Conservation (phyloP, 768 basidiomycete genomes). For the Psilocybe tampanensis region DNA sequence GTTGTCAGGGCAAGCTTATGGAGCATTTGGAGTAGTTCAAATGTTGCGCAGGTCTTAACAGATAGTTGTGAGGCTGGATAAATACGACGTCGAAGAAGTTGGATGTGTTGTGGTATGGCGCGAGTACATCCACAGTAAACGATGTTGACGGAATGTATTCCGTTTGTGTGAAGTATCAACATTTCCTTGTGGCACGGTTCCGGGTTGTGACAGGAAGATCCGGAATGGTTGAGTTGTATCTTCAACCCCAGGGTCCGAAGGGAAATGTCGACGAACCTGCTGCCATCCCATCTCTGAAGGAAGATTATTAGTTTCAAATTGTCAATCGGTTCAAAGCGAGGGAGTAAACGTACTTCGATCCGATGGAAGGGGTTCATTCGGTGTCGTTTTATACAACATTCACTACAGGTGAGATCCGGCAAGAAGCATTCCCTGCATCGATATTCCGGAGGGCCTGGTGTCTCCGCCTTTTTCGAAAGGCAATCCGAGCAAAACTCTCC, state of each 20-base stretch:
- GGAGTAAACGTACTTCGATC: background rate
- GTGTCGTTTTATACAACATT: background rate
- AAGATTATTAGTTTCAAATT: no score
- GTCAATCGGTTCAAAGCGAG: no score
- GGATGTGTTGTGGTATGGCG: background rate
- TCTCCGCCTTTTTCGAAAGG: background rate
- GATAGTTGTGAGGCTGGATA: constrained; percentile 14
- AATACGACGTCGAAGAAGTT: background rate
- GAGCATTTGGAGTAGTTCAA: constrained; percentile 1
- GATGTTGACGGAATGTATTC: background rate
- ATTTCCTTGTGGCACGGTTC: constrained; percentile 2
- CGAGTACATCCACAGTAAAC: constrained; percentile 1
- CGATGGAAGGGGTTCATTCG: background rate
- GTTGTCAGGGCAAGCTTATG: constrained; percentile 5
- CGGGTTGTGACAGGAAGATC: background rate
- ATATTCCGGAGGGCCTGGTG: background rate
- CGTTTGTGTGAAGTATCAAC: constrained; percentile 3
- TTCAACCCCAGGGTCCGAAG: constrained; percentile 1
- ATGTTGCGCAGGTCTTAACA: constrained; percentile 9
- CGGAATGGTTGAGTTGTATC: constrained; percentile 6
- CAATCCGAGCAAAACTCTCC: background rate
- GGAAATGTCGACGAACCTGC: background rate
- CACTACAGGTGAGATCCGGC: background rate
- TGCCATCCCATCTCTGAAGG: background rate
- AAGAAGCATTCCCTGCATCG: background rate